Evolutionary conservation across 2,329 filamentous ascomycete genomes (phyloP), one percentile per base, ranked within the genome.

Genomic region (Arthrinium phaeospermum): DNA sequence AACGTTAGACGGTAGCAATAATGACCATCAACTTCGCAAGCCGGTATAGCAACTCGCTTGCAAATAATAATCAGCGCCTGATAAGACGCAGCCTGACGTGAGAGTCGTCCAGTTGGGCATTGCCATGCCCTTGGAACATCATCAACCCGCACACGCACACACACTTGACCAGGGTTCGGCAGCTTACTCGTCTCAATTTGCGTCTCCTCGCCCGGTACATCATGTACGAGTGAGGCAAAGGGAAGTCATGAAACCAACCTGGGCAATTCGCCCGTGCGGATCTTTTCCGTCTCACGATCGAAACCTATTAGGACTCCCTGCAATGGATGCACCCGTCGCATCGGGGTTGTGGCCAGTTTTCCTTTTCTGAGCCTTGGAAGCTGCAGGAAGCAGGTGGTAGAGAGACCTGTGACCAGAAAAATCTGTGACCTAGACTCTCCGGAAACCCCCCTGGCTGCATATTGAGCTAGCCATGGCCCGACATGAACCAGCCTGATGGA

Each of bases 401-500:
- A 30, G 22, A 37, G 57, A 41, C 57, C 57, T 64, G 57, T 64
- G 34, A 64, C 57, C 34, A 41, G 57, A 64, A 64, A 64, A 34
- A n/a, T 41, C 30, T 24, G 57, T 64, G 30, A 64, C 34, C 57
- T 64, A 24, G 34, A n/a, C 22, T n/a, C 57, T 64, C 57, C 22
- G 30, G 57, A 41, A 41, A 10, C 57, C 22, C 57, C 57, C 57
- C 34, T 64, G 57, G 57, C 57, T 64, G 57, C 57, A 64, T 64
- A 64, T 41, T 14, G 57, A 64, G 34, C 57, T 64, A 64, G 34
- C 34, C 57, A 64, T 64, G 57, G 34, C 57, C 57, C 34, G 34
- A 64, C 57, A 64, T 64, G 57, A 64, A 64, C 57, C 57, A 64
- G 57, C 34, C 57, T 64, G 57, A 64, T 64, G 57, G 57, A 64